Evolutionary conservation across 2,329 filamentous ascomycete genomes (phyloP).

Genomic region (Cadophora gregata): DNA sequence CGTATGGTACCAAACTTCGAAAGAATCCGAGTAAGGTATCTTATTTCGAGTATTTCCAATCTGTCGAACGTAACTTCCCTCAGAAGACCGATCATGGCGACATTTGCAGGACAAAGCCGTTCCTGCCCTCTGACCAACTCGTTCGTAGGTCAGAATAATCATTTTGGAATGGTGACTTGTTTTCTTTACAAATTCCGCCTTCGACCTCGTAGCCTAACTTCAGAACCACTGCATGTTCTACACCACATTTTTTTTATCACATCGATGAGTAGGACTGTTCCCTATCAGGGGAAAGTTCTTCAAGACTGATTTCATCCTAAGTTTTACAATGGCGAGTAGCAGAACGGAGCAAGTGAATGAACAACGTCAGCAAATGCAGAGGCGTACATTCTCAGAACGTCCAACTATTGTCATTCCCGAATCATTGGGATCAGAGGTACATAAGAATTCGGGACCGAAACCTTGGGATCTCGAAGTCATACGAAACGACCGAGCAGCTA

Average conservation of each 20-base stretch:
- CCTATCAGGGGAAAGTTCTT: background rate
- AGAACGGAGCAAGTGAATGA: background rate
- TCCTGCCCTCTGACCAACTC: background rate
- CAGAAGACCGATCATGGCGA: background rate
- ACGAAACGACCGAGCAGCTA: constrained; percentile 5
- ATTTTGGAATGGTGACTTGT: background rate
- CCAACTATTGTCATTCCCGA: background rate
- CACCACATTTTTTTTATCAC: background rate
- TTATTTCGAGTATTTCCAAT: background rate
- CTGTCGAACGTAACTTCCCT: background rate
- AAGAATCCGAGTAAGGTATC: background rate
- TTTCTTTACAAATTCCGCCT: background rate
- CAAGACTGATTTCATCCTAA: background rate
- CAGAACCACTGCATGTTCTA: background rate
- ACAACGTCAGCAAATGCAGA: background rate
- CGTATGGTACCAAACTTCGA: background rate
- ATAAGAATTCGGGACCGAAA: background rate
- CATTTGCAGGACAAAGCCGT: background rate
- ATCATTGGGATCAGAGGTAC: background rate
- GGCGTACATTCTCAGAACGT: background rate
- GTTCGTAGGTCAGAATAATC: background rate
- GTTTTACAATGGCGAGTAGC: background rate
- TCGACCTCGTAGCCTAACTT: background rate
- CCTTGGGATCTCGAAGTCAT: constrained; percentile 13
- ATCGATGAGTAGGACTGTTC: background rate